Base-by-base conservation (phyloP, 164 flowering plant genomes). In the Paratinospora sagittata region DNA sequence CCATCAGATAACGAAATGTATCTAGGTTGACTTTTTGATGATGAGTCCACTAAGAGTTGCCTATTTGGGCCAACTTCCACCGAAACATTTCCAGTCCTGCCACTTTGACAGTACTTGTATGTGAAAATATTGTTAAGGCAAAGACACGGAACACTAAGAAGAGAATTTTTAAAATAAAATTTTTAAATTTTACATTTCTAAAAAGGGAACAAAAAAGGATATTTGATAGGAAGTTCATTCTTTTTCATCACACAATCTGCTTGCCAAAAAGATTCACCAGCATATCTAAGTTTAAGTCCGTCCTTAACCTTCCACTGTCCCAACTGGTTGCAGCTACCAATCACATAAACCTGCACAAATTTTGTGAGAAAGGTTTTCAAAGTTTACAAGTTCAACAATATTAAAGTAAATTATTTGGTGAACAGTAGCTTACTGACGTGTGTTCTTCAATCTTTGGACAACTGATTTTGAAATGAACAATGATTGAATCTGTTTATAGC, bases 1-100 rank as follows among this genome's bases (percentile, higher is more conserved):
- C 98, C 98, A 85, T 95, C 98, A 6, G 96, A 89, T 74, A 87
- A 83, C 41, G 79, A 72, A 72, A 92, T 86, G 73, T 77, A 86
- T 73, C 74, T 80, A 30, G 89, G 87, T 63, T 75, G 80, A 70
- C 65, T 69, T 52, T 72, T 73, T 71, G 89, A 74, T 55, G 73
- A 34, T 65, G 81, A 76, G 63, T 86, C 90, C 70, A 88, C 66
- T 14, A 78, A 65, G 65, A 89, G 79, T 71, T 88, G 90, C 36
- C 98, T 74, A 64, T 85, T 82, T 62, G 84, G 65, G 72, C 91
- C 97, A 52, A 70, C 80, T 86, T 95, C 98, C 63, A 83, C 34
- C 27, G 86, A 82, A 72, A 86, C 30, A 60, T 69, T 73, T 73
- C 87, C 97, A 34, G 81, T 58, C 64, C 74, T 82, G 58, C 74